phyloP scores from a whole-genome alignment of 2,329 filamentous ascomycete species.

The Cladosporium sp. region DNA sequence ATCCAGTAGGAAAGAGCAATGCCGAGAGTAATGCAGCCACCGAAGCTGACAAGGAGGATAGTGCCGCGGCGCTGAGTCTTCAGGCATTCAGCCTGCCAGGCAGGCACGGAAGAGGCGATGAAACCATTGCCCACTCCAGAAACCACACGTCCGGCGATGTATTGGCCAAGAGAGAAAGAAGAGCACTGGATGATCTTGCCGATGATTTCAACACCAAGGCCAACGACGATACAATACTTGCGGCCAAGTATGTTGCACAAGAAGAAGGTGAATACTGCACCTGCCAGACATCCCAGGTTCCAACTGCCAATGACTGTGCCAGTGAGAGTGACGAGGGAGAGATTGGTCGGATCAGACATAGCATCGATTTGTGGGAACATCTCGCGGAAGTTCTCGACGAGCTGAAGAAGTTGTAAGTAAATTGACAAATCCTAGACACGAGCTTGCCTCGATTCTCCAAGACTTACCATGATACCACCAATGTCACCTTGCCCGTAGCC shows the following conservation, averaged over 20 bases:
- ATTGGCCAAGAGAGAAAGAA: constrained; percentile 38
- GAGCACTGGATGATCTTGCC: constrained; percentile 45
- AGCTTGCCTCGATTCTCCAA: too few species aligned
- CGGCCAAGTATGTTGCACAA: constrained; percentile 10
- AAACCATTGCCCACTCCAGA: constrained; percentile 49
- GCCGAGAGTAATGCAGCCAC: constrained; percentile 46
- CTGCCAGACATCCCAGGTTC: constrained; percentile 11
- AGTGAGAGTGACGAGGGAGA: constrained; percentile 35
- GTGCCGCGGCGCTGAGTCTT: constrained; percentile 47
- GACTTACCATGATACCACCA: constrained; percentile 47
- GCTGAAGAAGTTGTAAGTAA: constrained; percentile 48
- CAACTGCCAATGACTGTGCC: constrained; percentile 33
- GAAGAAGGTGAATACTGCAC: constrained; percentile 12
- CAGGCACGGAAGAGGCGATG: constrained; percentile 48
- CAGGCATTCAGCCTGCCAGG: constrained; percentile 48
- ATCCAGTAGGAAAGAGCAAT: constrained; percentile 47
- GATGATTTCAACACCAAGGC: constrained; percentile 40
- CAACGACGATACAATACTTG: constrained; percentile 6
- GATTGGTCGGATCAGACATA: constrained; percentile 29
- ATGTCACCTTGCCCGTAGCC: constrained; percentile 24
- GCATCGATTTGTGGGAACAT: constrained; percentile 41
- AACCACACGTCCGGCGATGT: constrained; percentile 49
- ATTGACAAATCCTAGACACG: too few species aligned
- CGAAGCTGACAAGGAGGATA: constrained; percentile 44
- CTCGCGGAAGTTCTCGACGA: constrained; percentile 46